Evolutionary conservation across 345 rosid genomes (phyloP).

Genomic region (Nasturtium officinale): DNA sequence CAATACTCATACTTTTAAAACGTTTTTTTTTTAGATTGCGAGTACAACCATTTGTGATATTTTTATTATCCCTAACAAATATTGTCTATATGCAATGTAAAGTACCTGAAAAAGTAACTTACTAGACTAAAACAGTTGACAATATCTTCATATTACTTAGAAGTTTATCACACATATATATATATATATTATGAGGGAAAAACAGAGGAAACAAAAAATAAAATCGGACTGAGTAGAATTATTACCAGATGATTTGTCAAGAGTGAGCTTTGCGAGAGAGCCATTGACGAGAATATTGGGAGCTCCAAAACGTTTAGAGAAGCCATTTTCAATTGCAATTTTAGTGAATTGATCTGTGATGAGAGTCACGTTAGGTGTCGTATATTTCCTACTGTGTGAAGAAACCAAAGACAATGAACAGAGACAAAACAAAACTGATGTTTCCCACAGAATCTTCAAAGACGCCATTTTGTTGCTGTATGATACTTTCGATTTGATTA

Average conservation of each 20-base stretch:
- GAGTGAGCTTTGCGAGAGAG: conserved; percentile 63
- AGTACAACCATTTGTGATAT: not conserved
- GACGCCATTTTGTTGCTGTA: conserved; percentile 45
- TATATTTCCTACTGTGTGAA: conserved; percentile 60
- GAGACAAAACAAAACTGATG: conserved; percentile 41
- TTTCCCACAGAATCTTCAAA: conserved; percentile 29
- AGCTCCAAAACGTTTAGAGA: conserved; percentile 55
- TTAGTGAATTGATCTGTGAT: conserved; percentile 64
- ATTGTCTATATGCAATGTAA: not conserved
- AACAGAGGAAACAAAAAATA: not conserved
- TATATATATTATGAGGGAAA: not conserved
- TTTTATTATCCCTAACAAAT: not conserved
- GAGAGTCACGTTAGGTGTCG: conserved; percentile 58
- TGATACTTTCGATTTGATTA: conserved; percentile 5
- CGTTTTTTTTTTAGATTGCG: not conserved
- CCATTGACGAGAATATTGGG: conserved; percentile 64
- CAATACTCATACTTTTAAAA: not conserved
- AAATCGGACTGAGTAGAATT: not conserved
- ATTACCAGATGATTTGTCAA: conserved; percentile 71
- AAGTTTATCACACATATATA: no score
- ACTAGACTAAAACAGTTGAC: not conserved
- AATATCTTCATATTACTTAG: not conserved
- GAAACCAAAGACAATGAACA: conserved; percentile 51
- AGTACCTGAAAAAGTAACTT: not conserved
- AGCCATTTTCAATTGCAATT: conserved; percentile 54